Conservation (phyloP, 225 moss, liverwort and hornwort species). For the Marchantia polymorpha region DNA sequence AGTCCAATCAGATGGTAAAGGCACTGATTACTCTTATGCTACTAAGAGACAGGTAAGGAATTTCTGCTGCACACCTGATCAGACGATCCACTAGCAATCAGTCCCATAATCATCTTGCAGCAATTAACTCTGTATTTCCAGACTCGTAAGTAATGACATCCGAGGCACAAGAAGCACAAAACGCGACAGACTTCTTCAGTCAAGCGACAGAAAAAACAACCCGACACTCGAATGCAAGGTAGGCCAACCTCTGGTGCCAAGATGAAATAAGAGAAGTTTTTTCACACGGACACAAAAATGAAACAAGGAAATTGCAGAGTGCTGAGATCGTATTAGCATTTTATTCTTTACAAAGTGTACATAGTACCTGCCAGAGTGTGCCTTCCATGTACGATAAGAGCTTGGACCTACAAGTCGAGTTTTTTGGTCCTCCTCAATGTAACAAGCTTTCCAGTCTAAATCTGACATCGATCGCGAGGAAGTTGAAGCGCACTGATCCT, state of each 20-base stretch:
- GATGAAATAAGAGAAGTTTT: too few relatives aligned
- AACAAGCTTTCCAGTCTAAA: slow-evolving; percentile 15
- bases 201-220: neutral
- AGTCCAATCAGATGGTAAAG: neutral
- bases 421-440: slow-evolving; percentile 27
- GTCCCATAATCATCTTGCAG: slow-evolving; percentile 72
- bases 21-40: neutral
- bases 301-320: too few relatives aligned
- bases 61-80: slow-evolving; percentile 51
- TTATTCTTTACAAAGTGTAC: neutral
- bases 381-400: slow-evolving; percentile 25
- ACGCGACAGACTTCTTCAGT: neutral
- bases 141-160: neutral
- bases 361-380: slow-evolving; percentile 37
- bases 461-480: slow-evolving; percentile 10
- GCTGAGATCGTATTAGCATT: neutral
- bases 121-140: slow-evolving; percentile 56
- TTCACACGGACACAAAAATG: too few relatives aligned
- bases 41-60: neutral
- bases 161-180: neutral
- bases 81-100: slow-evolving; percentile 68
- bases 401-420: slow-evolving; percentile 16
- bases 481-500: neutral
- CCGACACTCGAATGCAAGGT: neutral
- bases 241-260: neutral